Percentiles rank a stretch among this genome's conserved stretches.
Conservation (phyloP, 2,329 filamentous ascomycete species). For the Arachnomyces sp. region DNA sequence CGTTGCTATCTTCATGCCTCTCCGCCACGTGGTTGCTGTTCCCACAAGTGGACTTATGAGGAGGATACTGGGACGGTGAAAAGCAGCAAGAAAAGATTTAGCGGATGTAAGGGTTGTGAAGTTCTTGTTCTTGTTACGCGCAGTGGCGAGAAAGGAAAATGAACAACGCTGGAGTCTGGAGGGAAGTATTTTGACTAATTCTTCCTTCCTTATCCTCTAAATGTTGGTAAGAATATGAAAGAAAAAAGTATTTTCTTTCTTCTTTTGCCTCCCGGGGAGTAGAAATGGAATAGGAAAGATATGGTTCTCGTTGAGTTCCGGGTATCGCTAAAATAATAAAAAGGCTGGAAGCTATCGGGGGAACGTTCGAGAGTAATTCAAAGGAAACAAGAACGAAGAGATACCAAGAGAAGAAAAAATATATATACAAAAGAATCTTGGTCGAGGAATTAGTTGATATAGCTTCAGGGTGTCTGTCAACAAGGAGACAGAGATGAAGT, state of each 20-base stretch:
- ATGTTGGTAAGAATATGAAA: no score
- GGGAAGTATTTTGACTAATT: no score
- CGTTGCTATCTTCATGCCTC: slow-evolving; percentile 40
- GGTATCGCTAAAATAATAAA: no score
- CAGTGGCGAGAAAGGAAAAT: neutral
- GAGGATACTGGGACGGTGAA: neutral
- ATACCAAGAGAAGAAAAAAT: neutral
- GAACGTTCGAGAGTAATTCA: slow-evolving; percentile 9
- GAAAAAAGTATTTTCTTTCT: no score
- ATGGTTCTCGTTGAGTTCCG: no score
- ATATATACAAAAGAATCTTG: neutral
- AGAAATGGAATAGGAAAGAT: no score
- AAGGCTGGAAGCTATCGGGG: no score
- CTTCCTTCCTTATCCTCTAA: no score
- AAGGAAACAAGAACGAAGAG: neutral
- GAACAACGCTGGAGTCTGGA: neutral
- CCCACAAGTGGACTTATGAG: neutral
- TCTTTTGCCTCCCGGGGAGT: no score
- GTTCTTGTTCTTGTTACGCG: neutral
- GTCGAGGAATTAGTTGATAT: neutral
- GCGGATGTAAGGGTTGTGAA: neutral
- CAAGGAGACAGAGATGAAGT: no score
- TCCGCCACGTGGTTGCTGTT: slow-evolving; percentile 1
- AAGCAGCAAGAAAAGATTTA: neutral
- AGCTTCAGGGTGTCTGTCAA: no score